phyloP scores from a whole-genome alignment of 2,329 filamentous ascomycete genomes.

The Fusarium caatingaense region DNA sequence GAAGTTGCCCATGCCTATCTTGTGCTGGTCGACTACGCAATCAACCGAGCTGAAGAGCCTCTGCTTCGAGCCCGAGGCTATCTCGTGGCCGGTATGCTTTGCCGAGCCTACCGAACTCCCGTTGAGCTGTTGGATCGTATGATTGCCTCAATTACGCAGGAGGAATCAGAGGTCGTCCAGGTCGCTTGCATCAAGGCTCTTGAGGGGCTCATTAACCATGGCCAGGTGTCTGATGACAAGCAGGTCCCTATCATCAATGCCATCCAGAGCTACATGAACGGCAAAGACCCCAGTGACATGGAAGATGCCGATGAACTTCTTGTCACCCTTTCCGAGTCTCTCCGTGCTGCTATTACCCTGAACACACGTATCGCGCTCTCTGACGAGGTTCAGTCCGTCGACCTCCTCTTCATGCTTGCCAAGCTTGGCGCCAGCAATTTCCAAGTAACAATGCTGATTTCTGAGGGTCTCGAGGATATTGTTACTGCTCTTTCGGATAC shows the following conservation, averaged over 20 bases:
- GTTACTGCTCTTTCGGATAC: slow-evolving; percentile 74
- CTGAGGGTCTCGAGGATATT: slow-evolving; percentile 91
- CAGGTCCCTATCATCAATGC: slow-evolving; percentile 73
- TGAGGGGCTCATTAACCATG: slow-evolving; percentile 71
- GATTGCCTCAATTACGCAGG: slow-evolving; percentile 78
- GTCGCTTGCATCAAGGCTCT: slow-evolving; percentile 90
- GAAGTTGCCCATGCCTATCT: slow-evolving; percentile 80
- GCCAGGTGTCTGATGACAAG: slow-evolving; percentile 62
- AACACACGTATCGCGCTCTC: slow-evolving; percentile 80
- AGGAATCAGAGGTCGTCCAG: slow-evolving; percentile 88
- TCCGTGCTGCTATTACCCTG: slow-evolving; percentile 84
- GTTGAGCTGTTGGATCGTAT: slow-evolving; percentile 76
- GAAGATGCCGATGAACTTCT: slow-evolving; percentile 92
- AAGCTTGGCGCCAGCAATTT: slow-evolving; percentile 91
- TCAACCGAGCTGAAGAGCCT: slow-evolving; percentile 74
- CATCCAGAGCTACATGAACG: slow-evolving; percentile 78
- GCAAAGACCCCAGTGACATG: slow-evolving; percentile 84
- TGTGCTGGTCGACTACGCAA: slow-evolving; percentile 81
- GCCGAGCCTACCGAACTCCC: slow-evolving; percentile 74
- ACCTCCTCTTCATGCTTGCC: slow-evolving; percentile 87
- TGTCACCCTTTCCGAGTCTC: slow-evolving; percentile 87
- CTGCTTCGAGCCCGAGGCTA: slow-evolving; percentile 89
- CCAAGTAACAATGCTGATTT: slow-evolving; percentile 87
- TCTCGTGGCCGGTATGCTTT: slow-evolving; percentile 83
- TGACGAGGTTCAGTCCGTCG: slow-evolving; percentile 77